Conservation (phyloP, 306 rosid genomes). For the Adenanthera pavonina region DNA sequence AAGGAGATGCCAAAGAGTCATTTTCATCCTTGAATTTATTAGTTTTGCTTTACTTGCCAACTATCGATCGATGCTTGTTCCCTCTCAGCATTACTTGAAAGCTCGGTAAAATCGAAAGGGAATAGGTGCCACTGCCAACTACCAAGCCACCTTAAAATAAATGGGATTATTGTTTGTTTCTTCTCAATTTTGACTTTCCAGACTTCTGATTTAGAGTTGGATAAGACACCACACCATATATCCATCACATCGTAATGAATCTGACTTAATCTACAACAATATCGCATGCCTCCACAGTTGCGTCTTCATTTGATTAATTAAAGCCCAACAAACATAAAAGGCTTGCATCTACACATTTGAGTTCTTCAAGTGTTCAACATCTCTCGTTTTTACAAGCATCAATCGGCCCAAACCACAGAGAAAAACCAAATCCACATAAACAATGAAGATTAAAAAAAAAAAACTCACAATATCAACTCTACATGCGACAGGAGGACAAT, state of each 20-base stretch:
- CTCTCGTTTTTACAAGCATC: background rate
- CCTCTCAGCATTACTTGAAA: slow-evolving; percentile 31
- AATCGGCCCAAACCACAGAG: background rate
- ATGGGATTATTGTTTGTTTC: background rate
- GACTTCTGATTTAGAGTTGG: background rate
- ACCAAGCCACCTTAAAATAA: slow-evolving; percentile 30
- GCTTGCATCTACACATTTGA: background rate
- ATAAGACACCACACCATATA: background rate
- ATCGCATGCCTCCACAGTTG: too few relatives aligned
- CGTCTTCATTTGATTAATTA: background rate
- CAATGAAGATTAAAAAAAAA: slow-evolving; percentile 8
- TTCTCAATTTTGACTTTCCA: background rate
- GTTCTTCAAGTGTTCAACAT: background rate
- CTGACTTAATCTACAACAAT: background rate
- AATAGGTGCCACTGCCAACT: slow-evolving; percentile 36
- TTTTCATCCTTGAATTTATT: slow-evolving; percentile 12
- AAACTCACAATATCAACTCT: slow-evolving; percentile 29
- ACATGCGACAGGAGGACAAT: background rate
- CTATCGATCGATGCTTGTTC: background rate
- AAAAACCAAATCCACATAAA: background rate
- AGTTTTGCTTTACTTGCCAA: slow-evolving; percentile 38
- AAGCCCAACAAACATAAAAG: background rate
- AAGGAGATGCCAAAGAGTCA: slow-evolving; percentile 38
- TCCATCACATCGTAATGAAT: background rate
- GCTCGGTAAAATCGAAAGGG: slow-evolving; percentile 21